A percentile compares a stretch with the other conserved stretches of the same genome.
phyloP scores from a whole-genome alignment of 2,329 filamentous ascomycete species.

The Botrytis fabae region DNA sequence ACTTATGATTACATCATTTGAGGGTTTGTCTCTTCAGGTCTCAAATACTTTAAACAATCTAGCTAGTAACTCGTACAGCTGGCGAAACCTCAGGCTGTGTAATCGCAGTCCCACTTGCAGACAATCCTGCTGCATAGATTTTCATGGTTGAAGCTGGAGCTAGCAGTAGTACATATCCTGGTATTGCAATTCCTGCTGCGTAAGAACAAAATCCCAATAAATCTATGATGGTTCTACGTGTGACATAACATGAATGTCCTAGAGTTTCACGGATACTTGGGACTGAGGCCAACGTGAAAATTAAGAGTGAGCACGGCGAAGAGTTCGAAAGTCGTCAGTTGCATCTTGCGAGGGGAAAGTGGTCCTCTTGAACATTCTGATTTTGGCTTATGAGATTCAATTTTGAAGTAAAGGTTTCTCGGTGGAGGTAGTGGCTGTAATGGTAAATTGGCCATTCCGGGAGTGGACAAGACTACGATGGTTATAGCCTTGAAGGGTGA shows the following conservation, averaged over 20 bases:
- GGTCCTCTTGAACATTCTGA: not conserved
- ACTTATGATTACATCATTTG: slow-evolving; percentile 15
- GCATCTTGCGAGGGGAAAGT: slow-evolving; percentile 9
- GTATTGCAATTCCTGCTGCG: not conserved
- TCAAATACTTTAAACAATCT: not conserved
- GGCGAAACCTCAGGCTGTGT: not conserved
- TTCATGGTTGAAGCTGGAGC: not conserved
- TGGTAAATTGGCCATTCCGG: not conserved
- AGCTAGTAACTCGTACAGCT: not conserved
- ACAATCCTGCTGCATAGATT: not conserved
- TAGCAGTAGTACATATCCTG: not conserved
- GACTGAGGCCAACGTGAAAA: not conserved
- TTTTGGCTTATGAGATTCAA: not conserved
- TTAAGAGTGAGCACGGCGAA: not conserved
- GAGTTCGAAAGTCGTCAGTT: not conserved
- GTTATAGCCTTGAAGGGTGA: not conserved
- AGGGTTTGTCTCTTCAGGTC: not conserved
- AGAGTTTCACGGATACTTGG: slow-evolving; percentile 3
- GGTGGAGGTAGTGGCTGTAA: slow-evolving; percentile 3
- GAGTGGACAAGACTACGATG: not conserved
- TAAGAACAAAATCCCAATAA: not conserved
- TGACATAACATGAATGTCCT: not conserved
- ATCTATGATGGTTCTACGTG: not conserved
- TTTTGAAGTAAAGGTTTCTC: not conserved
- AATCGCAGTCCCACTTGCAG: not conserved